Conservation (phyloP, 1,139 yeast genomes). For the Casaregolazyma suthepensis region DNA sequence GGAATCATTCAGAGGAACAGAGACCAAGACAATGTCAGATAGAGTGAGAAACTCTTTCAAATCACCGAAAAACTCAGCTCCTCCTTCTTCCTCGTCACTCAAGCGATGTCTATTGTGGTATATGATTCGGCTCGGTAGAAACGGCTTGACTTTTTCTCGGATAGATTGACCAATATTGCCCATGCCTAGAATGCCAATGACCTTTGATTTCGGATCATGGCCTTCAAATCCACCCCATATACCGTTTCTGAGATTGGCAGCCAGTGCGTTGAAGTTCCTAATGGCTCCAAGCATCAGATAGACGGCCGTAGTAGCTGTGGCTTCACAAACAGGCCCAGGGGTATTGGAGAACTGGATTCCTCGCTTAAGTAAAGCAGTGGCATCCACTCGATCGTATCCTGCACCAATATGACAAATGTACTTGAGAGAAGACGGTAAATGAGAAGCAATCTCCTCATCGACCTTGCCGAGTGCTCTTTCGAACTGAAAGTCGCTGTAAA, state of each 20-base stretch:
- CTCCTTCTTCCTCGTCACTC: constrained; percentile 46
- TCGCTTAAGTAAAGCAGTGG: constrained; percentile 41
- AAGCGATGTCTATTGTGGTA: constrained; percentile 61
- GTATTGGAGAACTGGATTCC: constrained; percentile 63
- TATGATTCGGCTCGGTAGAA: constrained; percentile 55
- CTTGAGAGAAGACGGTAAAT: constrained; percentile 57
- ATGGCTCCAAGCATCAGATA: constrained; percentile 53
- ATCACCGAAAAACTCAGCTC: constrained; percentile 42
- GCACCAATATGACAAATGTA: constrained; percentile 82
- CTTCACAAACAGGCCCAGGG: constrained; percentile 62
- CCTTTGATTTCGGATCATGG: constrained; percentile 48
- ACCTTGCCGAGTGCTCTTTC: constrained; percentile 47
- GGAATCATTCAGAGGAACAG: constrained; percentile 52
- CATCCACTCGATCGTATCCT: constrained; percentile 70
- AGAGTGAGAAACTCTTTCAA: constrained; percentile 51
- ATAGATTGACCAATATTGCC: constrained; percentile 79
- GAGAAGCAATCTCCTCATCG: constrained; percentile 61
- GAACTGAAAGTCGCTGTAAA: constrained; percentile 18
- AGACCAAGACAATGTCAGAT: constrained; percentile 56
- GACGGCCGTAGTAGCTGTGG: constrained; percentile 71
- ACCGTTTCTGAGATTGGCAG: constrained; percentile 35
- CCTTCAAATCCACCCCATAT: constrained; percentile 23
- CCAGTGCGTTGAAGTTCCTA: constrained; percentile 48
- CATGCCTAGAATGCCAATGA: constrained; percentile 70
- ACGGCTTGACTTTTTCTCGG: constrained; percentile 60